A percentile compares a stretch with the other conserved stretches of the same genome.
Evolutionary conservation across 1,139 yeast genomes (phyloP).

Genomic region (Arxiozyma slooffiae): DNA sequence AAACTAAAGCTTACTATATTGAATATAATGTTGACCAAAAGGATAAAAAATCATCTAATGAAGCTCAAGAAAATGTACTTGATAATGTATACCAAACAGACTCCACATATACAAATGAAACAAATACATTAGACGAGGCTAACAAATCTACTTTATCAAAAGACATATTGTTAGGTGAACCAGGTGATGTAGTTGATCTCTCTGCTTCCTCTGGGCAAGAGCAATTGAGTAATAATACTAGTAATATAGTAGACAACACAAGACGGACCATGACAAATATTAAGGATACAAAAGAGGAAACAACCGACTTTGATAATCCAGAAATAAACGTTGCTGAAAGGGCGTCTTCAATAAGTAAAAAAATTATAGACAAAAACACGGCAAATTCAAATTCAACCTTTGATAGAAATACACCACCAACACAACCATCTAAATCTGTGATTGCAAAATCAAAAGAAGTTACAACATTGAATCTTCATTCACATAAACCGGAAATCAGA

Average conservation of each 20-base stretch:
- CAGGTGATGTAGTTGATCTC: conserved; percentile 23
- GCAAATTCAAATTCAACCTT: background rate
- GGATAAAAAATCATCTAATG: background rate
- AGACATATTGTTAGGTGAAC: conserved; percentile 25
- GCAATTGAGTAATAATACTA: background rate
- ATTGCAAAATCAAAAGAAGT: background rate
- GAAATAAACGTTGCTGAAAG: background rate
- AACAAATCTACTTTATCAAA: conserved; percentile 10
- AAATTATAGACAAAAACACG: background rate
- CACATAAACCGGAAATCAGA: conserved; percentile 8
- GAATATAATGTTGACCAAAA: background rate
- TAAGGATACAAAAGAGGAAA: background rate
- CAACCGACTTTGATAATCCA: background rate
- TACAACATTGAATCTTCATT: background rate
- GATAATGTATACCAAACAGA: conserved; percentile 9
- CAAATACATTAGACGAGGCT: background rate
- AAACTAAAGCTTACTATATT: conserved; percentile 14
- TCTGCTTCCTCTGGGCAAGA: conserved; percentile 7
- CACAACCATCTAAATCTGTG: background rate
- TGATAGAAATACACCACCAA: background rate
- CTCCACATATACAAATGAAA: background rate
- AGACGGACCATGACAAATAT: background rate
- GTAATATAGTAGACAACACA: background rate
- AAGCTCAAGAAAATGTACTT: conserved; percentile 7
- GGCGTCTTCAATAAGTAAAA: background rate